Conservation (phyloP, 1,284 basidiomycete species). For the Butyriboletus appendiculatus region DNA sequence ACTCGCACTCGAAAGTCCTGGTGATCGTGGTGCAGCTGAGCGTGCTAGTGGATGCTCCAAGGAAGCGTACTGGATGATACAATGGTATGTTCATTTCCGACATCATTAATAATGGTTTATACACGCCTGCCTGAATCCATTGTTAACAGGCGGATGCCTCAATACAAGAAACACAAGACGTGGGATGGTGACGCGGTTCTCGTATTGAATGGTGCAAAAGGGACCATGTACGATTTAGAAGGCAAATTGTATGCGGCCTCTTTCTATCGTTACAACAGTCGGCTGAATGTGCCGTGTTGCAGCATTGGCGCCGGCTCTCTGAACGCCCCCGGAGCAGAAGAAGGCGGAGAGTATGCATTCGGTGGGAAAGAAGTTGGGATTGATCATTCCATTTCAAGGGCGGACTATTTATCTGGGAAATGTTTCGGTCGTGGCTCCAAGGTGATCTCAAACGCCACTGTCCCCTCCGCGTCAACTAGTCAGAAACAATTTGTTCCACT, state of each 20-base stretch:
- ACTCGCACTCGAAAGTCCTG: slow-evolving; percentile 30
- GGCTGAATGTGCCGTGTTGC: slow-evolving; percentile 9
- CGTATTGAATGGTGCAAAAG: slow-evolving; percentile 48
- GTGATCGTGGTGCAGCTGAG: slow-evolving; percentile 13
- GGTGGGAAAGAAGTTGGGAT: slow-evolving; percentile 72
- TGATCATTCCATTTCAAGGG: slow-evolving; percentile 55
- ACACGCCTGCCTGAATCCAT: slow-evolving; percentile 6
- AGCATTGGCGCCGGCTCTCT: slow-evolving; percentile 47
- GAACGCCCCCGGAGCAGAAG: slow-evolving; percentile 37
- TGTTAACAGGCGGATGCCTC: slow-evolving; percentile 65
- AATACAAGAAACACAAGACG: slow-evolving; percentile 87
- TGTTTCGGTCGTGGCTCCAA: slow-evolving; percentile 53
- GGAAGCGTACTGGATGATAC: slow-evolving; percentile 65
- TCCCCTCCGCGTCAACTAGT: slow-evolving; percentile 16
- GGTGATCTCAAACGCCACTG: slow-evolving; percentile 20
- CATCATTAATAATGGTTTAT: neutral
- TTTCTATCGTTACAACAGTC: slow-evolving; percentile 3
- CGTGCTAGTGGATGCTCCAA: slow-evolving; percentile 7
- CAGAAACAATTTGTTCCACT: slow-evolving; percentile 50
- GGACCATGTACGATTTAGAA: slow-evolving; percentile 60
- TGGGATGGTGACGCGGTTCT: slow-evolving; percentile 88
- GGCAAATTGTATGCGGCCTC: slow-evolving; percentile 52
- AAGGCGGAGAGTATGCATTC: slow-evolving; percentile 59
- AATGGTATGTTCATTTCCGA: slow-evolving; percentile 49
- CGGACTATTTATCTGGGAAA: slow-evolving; percentile 63